These are phyloP conservation scores for Eucalyptus brandiana DNA, from an alignment of 345 rosid genomes.

Conservation along the genomic window DNA sequence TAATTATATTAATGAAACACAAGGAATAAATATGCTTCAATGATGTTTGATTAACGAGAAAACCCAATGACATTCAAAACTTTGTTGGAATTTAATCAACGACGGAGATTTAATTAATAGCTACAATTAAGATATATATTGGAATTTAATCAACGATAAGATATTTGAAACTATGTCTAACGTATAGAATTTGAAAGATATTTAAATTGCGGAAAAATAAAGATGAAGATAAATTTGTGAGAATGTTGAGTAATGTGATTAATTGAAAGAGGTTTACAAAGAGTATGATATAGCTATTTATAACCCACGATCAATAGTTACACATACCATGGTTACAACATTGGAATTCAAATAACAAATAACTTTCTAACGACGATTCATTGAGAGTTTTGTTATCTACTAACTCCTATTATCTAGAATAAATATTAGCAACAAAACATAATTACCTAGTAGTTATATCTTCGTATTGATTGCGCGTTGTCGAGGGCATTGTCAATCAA, in stretches of 20 bases:
- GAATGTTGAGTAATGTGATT: neutral
- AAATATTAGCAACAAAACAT: neutral
- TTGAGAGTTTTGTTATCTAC: too few species aligned
- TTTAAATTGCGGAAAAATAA: neutral
- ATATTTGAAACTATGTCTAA: neutral
- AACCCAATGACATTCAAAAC: neutral
- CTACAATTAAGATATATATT: neutral
- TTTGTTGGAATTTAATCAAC: neutral
- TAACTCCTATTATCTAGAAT: neutral
- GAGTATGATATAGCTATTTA: neutral
- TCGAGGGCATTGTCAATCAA: neutral
- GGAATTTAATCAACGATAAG: neutral
- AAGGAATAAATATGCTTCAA: neutral
- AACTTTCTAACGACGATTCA: neutral
- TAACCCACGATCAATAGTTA: neutral
- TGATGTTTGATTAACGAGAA: neutral
- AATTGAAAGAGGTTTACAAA: neutral
- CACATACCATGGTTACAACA: neutral
- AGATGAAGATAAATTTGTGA: neutral
- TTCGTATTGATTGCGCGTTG: neutral
- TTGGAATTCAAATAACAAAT: neutral
- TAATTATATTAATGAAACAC: neutral
- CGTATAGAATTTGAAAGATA: neutral
- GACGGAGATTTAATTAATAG: too few species aligned
- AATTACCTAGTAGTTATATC: neutral